Evolutionary conservation across 2,329 filamentous ascomycete species (phyloP).

Genomic region (Neocatenulostroma microsporum): DNA sequence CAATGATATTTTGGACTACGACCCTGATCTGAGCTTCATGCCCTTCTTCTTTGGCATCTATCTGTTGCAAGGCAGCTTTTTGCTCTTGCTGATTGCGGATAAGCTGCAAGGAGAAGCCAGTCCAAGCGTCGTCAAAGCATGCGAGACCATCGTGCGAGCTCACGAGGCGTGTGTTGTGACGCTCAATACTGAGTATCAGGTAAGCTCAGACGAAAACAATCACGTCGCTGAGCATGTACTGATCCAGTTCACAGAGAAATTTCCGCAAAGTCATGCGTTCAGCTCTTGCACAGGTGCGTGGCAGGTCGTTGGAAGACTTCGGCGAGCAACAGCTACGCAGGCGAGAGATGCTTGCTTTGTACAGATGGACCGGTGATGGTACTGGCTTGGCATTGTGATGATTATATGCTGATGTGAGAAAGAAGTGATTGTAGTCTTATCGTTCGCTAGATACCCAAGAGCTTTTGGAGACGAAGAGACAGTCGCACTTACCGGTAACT

Average conservation of each 20-base stretch:
- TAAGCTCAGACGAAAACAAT: constrained; percentile 41
- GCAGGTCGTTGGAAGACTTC: constrained; percentile 73
- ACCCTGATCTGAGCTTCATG: constrained; percentile 90
- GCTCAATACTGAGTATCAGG: constrained; percentile 91
- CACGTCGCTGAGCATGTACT: neutral
- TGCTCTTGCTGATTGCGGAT: constrained; percentile 79
- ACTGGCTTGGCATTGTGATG: constrained; percentile 76
- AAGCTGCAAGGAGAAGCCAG: constrained; percentile 80
- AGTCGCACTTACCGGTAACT: too few species aligned
- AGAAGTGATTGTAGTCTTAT: too few species aligned
- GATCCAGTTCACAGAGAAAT: constrained; percentile 62
- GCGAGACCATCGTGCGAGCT: constrained; percentile 84
- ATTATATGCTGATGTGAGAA: too few species aligned
- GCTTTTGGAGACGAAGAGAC: too few species aligned
- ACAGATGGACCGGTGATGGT: constrained; percentile 87
- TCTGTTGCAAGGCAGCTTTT: constrained; percentile 79
- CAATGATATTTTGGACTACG: constrained; percentile 76
- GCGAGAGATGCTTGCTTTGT: constrained; percentile 74
- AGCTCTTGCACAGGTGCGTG: constrained; percentile 80
- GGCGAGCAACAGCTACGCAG: constrained; percentile 78
- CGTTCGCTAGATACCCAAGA: neutral
- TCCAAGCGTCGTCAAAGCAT: constrained; percentile 75
- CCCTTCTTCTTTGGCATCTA: constrained; percentile 96
- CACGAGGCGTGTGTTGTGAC: constrained; percentile 92
- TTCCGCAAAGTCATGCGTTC: constrained; percentile 95